Conservation (phyloP, 257 asterid species). For the Ehretia macrophylla region DNA sequence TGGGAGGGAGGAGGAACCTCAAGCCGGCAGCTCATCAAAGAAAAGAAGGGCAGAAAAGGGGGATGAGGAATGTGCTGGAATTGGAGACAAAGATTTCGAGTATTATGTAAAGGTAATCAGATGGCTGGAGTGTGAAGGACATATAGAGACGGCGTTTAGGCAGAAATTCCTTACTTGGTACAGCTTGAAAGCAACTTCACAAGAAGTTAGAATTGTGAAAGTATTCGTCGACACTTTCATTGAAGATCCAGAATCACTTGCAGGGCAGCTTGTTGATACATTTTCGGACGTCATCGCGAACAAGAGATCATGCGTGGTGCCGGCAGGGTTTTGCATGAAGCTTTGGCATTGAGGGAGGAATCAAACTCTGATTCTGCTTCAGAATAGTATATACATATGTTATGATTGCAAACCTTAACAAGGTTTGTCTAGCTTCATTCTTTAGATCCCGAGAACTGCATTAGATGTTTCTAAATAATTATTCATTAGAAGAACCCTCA, state of each 20-base stretch:
- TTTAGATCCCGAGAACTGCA: background rate
- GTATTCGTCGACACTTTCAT: slow-evolving; percentile 63
- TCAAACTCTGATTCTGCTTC: background rate
- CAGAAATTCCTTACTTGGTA: slow-evolving; percentile 95
- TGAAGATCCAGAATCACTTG: slow-evolving; percentile 81
- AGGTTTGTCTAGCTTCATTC: slow-evolving; percentile 1
- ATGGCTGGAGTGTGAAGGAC: slow-evolving; percentile 80
- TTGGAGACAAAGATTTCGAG: slow-evolving; percentile 67
- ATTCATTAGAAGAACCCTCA: background rate
- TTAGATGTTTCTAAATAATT: background rate
- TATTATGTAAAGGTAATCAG: slow-evolving; percentile 79
- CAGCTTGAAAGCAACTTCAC: slow-evolving; percentile 74
- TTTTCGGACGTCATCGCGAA: slow-evolving; percentile 57
- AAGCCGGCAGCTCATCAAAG: slow-evolving; percentile 68
- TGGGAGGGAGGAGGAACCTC: slow-evolving; percentile 57
- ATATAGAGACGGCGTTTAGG: slow-evolving; percentile 57
- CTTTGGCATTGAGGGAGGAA: slow-evolving; percentile 68
- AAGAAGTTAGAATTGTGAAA: slow-evolving; percentile 63
- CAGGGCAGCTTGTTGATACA: slow-evolving; percentile 73
- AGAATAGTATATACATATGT: background rate
- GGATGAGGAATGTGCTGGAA: slow-evolving; percentile 43
- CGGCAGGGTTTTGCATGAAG: slow-evolving; percentile 78
- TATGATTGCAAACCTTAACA: background rate
- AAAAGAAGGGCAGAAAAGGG: slow-evolving; percentile 50
- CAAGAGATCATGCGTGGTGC: slow-evolving; percentile 50